These are phyloP conservation scores for Brachypodium distachyon DNA, from an alignment of 202 grass and related monocot species.

Conservation along the genomic window DNA sequence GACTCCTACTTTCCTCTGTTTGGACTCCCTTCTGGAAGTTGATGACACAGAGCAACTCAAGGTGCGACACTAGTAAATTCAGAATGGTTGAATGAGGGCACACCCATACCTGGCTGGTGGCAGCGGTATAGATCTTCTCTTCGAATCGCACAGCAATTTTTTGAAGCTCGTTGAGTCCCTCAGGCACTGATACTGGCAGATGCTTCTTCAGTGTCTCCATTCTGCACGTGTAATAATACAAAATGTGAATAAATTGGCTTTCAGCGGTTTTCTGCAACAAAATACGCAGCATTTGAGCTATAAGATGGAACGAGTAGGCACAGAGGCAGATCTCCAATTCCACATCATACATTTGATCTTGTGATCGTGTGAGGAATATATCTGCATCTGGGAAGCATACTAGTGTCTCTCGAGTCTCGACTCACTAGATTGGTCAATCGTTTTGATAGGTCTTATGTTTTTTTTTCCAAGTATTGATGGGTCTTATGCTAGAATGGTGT, in stretches of 20 bases:
- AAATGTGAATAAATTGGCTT: slow-evolving; percentile 3
- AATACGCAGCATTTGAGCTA: background rate
- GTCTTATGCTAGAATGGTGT: background rate
- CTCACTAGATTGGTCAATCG: too few species aligned
- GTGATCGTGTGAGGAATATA: background rate
- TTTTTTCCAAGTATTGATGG: too few species aligned
- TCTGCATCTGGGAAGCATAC: background rate
- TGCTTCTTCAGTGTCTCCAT: slow-evolving; percentile 85
- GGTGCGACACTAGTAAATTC: background rate
- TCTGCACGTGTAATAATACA: slow-evolving; percentile 32
- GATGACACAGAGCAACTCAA: background rate
- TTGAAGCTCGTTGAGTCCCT: slow-evolving; percentile 60
- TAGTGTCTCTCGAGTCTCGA: background rate
- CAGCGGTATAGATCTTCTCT: slow-evolving; percentile 71
- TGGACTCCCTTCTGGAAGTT: too few species aligned
- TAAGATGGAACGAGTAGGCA: background rate
- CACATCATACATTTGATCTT: too few species aligned
- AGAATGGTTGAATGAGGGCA: background rate
- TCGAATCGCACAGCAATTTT: slow-evolving; percentile 68
- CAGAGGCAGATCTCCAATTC: background rate
- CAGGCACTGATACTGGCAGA: slow-evolving; percentile 48
- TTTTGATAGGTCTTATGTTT: too few species aligned
- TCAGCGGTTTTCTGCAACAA: background rate
- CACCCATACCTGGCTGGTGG: slow-evolving; percentile 68
- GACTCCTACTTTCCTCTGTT: too few species aligned